Conservation (phyloP, 2,329 filamentous ascomycete genomes). For the Ophiostoma perfectum region DNA sequence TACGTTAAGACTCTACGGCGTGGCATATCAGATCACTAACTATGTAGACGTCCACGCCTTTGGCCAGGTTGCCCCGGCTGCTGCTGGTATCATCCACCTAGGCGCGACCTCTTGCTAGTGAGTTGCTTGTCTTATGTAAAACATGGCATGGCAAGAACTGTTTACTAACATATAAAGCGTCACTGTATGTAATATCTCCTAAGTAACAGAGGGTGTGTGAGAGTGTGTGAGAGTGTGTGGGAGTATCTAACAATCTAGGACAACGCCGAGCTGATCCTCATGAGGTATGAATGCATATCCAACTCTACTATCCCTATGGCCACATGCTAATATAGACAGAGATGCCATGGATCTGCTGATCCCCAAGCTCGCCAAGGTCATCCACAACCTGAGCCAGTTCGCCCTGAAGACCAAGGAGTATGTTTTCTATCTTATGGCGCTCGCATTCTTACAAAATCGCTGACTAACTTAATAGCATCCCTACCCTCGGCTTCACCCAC, state of each 20-base stretch:
- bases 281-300: slow-evolving; percentile 35
- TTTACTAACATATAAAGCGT: slow-evolving; percentile 20
- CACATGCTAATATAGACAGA: slow-evolving; percentile 29
- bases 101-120: slow-evolving; percentile 53
- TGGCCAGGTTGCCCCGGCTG: slow-evolving; percentile 65
- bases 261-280: slow-evolving; percentile 72
- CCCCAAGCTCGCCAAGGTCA: slow-evolving; percentile 71
- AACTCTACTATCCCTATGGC: background rate
- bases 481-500: slow-evolving; percentile 50
- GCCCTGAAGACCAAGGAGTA: slow-evolving; percentile 47
- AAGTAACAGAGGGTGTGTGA: background rate
- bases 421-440: background rate
- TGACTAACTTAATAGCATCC: slow-evolving; percentile 31
- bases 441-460: background rate
- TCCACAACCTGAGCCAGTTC: slow-evolving; percentile 67
- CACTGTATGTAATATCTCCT: slow-evolving; percentile 5
- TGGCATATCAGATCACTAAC: background rate
- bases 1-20: no score
- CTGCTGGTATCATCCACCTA: slow-evolving; percentile 77
- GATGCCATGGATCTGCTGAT: slow-evolving; percentile 71
- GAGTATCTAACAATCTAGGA: slow-evolving; percentile 37
- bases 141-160: background rate
- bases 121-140: slow-evolving; percentile 10
- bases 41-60: slow-evolving; percentile 64
- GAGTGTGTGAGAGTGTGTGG: background rate